Evolutionary conservation across 192 early-diverging fungal genomes (phyloP), one percentile per base, ranked within the genome.

Genomic region (Rhizoclosmatium sp.): DNA sequence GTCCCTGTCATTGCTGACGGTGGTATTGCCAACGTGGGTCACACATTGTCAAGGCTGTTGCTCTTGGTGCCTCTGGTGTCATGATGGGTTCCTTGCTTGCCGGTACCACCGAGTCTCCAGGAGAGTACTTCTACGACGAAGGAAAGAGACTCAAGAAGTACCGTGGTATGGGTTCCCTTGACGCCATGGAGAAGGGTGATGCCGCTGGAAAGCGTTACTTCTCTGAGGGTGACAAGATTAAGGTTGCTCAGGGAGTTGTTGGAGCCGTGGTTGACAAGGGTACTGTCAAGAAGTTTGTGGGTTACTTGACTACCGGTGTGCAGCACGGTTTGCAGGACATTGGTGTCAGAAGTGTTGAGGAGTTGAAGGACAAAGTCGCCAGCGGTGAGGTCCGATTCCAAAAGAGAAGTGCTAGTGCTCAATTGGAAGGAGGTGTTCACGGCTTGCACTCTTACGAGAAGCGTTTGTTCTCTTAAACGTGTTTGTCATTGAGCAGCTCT

Each of bases 21-120:
- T 46, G 96, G 98, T 78, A 97, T 99, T 82, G 88, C 90, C 49
- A 98, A 98, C 82, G 94, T 99, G 65, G 98, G 98, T 69, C 31
- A 31, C 98, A 99, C 82, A 95, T 98, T 71, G 94, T 95, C 80
- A 99, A 99, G 88, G 98, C 98, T 14, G 81, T 95, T 46, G 91
- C 96, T 31, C 91, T 98, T 47, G 98, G 98, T 60, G 96, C 98
- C 16, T 94, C 93, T n/a, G 94, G 90, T 70, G 98, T 97, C 66
- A 99, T 99, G 98, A 99, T 99, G 98, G 98, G 98, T 45, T 91
- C 93, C 69, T 90, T 99, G 54, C 89, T 99, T 69, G 98, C 98
- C 47, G 98, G 98, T 44, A 97, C 96, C 21, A 88, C 92, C 59
- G 98, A 99, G 85, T 92, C 95, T 39, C 98, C 98, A 47, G 98